Evolutionary conservation across 805 yeast species (phyloP).

Genomic region (Candida vartiovaarae): DNA sequence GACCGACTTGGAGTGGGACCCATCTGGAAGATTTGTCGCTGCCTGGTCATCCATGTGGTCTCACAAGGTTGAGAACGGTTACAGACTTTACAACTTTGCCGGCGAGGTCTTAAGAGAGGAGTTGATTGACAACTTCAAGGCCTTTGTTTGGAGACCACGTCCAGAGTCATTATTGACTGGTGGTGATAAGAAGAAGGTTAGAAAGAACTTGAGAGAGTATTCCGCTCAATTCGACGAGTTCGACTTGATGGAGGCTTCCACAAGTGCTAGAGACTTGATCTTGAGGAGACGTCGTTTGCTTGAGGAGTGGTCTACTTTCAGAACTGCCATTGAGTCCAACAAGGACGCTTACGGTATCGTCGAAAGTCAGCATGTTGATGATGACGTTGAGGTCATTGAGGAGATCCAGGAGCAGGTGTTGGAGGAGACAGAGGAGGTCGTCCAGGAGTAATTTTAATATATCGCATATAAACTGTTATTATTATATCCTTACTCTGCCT

Average conservation of each 20-base stretch:
- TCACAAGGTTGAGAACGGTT: constrained; percentile 85
- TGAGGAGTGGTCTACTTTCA: constrained; percentile 81
- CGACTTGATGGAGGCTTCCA: constrained; percentile 93
- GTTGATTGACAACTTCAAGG: constrained; percentile 73
- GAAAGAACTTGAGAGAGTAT: constrained; percentile 83
- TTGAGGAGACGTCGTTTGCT: constrained; percentile 73
- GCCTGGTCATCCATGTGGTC: constrained; percentile 85
- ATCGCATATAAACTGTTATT: too few species aligned
- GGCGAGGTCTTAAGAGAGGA: constrained; percentile 77
- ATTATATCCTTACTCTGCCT: too few species aligned
- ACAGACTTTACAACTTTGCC: constrained; percentile 75
- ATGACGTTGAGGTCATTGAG: constrained; percentile 72
- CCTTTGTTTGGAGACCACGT: constrained; percentile 96
- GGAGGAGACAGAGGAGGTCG: constrained; percentile 30
- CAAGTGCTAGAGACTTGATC: constrained; percentile 85
- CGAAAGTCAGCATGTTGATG: constrained; percentile 41
- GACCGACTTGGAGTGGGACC: constrained; percentile 89
- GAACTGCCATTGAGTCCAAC: constrained; percentile 44
- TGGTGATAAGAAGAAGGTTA: constrained; percentile 81
- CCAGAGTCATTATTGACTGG: constrained; percentile 72
- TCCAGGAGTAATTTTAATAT: constrained; percentile 3
- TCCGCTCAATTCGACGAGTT: constrained; percentile 89
- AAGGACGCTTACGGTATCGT: constrained; percentile 41
- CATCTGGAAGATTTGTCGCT: constrained; percentile 86
- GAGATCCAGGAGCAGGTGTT: constrained; percentile 66